Conservation (phyloP, 495 filamentous ascomycete genomes). For the Aspergillus campestris region DNA sequence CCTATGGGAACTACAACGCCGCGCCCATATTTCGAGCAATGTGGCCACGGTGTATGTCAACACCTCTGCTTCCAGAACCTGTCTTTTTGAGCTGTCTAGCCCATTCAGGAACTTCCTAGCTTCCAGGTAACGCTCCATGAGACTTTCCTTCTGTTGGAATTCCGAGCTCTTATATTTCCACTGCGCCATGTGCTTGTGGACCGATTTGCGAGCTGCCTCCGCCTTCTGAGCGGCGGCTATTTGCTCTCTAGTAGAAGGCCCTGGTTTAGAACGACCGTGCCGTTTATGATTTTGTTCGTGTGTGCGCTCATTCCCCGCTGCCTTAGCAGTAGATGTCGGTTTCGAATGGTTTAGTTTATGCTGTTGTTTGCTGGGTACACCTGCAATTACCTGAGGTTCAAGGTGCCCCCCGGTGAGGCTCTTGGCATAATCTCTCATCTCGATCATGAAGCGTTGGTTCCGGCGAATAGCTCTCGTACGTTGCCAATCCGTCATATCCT, state of each 20-base stretch:
- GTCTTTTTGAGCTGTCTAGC: slow-evolving; percentile 18
- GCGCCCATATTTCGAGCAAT: slow-evolving; percentile 19
- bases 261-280: neutral
- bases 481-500: slow-evolving; percentile 1
- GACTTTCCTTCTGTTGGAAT: slow-evolving; percentile 22
- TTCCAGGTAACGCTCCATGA: slow-evolving; percentile 31
- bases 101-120: slow-evolving; percentile 33
- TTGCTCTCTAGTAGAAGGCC: neutral
- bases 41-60: slow-evolving; percentile 38
- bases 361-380: slow-evolving; percentile 9
- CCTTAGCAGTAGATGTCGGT: neutral
- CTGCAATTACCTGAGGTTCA: slow-evolving; percentile 53
- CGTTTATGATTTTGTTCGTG: neutral
- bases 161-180: slow-evolving; percentile 4
- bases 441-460: slow-evolving; percentile 23
- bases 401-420: slow-evolving; percentile 58
- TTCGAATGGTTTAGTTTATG: neutral
- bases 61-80: slow-evolving; percentile 27
- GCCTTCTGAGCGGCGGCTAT: neutral
- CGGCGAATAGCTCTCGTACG: slow-evolving; percentile 6
- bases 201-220: neutral
- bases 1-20: neutral
- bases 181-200: neutral
- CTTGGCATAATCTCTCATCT: slow-evolving; percentile 60
- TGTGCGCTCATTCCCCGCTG: neutral